Evolutionary conservation across 208 protist species (phyloP).

Genomic region (Histomonas meleagridis): DNA sequence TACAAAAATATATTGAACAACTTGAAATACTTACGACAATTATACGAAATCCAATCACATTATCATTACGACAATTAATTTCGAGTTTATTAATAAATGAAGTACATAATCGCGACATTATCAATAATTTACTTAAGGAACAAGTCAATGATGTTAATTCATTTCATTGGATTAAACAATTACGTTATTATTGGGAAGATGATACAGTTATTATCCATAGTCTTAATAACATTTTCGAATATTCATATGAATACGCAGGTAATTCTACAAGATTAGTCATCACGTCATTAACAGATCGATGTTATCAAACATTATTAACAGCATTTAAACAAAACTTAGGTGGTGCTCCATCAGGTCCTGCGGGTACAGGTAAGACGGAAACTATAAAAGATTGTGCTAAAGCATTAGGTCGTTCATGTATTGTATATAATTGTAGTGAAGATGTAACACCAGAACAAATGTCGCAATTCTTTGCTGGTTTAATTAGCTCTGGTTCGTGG

Average conservation of each 20-base stretch:
- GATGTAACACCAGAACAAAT: conserved; percentile 54
- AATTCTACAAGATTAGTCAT: conserved; percentile 61
- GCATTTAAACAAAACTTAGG: conserved; percentile 55
- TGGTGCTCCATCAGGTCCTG: conserved; percentile 58
- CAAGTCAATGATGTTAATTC: conserved; percentile 67
- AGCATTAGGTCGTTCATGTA: conserved; percentile 57
- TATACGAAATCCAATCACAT: not conserved
- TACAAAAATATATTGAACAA: conserved; percentile 51
- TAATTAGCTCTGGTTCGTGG: conserved; percentile 85
- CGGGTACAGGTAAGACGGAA: conserved; percentile 65
- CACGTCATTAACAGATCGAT: conserved; percentile 64
- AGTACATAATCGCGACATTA: conserved; percentile 74
- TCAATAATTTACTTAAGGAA: conserved; percentile 70
- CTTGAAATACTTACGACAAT: not conserved
- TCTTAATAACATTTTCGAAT: conserved; percentile 49
- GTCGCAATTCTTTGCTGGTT: conserved; percentile 86
- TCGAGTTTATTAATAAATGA: conserved; percentile 45
- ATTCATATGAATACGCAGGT: conserved; percentile 65
- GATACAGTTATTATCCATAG: conserved; percentile 43
- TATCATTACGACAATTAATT: conserved; percentile 11
- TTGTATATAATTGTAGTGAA: conserved; percentile 37
- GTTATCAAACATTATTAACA: conserved; percentile 55
- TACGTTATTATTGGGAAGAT: conserved; percentile 82
- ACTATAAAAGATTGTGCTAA: conserved; percentile 62
- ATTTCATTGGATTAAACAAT: conserved; percentile 84